Evolutionary conservation across 208 protist genomes (phyloP).

Genomic region (Acanthamoeba lenticulata): DNA sequence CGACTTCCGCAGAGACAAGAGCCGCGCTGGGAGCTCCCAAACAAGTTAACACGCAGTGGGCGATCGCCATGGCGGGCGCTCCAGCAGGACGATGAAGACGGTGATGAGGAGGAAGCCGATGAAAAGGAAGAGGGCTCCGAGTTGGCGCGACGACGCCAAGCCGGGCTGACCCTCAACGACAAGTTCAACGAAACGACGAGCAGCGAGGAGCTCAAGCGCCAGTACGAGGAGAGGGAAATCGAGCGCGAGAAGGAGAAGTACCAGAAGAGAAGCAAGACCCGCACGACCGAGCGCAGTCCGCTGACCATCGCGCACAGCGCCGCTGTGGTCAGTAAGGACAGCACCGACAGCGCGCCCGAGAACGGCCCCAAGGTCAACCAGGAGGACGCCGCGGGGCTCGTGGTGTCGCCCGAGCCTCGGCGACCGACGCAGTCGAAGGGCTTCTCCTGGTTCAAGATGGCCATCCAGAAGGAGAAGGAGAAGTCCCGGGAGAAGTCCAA

Average conservation of each 20-base stretch:
- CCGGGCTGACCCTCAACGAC: neutral
- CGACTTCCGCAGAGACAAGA: neutral
- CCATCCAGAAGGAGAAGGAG: slow-evolving; percentile 23
- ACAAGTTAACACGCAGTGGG: neutral
- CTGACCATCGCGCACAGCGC: neutral
- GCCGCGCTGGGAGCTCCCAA: no score
- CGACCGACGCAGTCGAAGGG: neutral
- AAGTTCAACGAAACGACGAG: neutral
- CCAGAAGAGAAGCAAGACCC: neutral
- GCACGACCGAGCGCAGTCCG: neutral
- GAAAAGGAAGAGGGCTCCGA: neutral
- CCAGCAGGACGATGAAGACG: neutral
- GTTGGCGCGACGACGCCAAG: neutral
- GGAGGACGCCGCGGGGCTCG: neutral
- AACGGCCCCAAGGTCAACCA: neutral
- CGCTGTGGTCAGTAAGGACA: neutral
- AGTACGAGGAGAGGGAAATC: neutral
- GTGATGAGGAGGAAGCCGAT: no score
- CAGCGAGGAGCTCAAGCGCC: neutral
- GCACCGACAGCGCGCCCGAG: neutral
- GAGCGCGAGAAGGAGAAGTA: slow-evolving; percentile 6
- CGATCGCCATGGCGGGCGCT: neutral
- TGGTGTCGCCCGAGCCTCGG: neutral
- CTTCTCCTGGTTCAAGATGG: slow-evolving; percentile 1
- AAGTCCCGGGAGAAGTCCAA: neutral